Percentiles rank a stretch among this genome's conserved stretches.
These are phyloP conservation scores for Vanderwaltozyma tropicalis DNA, from an alignment of 805 yeast species.

Conservation along the genomic window DNA sequence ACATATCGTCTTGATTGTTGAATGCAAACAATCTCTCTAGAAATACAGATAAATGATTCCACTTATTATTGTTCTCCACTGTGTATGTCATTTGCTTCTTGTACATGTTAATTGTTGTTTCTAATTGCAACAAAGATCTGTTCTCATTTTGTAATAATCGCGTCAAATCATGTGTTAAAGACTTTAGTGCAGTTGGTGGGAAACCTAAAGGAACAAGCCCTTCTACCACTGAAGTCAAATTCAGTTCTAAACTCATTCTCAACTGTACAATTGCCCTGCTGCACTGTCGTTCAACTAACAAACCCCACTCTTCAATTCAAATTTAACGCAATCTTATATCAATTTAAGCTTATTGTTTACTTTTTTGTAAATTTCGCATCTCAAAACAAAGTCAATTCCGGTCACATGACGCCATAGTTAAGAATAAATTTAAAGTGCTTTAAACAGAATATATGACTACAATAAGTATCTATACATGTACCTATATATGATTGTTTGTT, in stretches of 20 bases:
- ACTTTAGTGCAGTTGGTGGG: slow-evolving; percentile 8
- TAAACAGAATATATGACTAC: too few species aligned
- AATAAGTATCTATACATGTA: too few species aligned
- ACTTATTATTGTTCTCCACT: slow-evolving; percentile 9
- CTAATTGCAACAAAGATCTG: slow-evolving; percentile 12
- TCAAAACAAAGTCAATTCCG: too few species aligned
- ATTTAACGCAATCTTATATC: too few species aligned
- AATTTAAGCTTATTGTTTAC: too few species aligned
- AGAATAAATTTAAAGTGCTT: too few species aligned
- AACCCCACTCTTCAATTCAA: too few species aligned
- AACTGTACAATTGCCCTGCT: not conserved
- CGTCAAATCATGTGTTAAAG: slow-evolving; percentile 12
- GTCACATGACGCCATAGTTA: too few species aligned
- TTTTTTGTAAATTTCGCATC: too few species aligned
- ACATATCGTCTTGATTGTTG: slow-evolving; percentile 12
- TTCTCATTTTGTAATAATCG: slow-evolving; percentile 10
- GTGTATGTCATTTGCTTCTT: slow-evolving; percentile 9
- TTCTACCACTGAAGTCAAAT: slow-evolving; percentile 14
- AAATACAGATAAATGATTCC: slow-evolving; percentile 16
- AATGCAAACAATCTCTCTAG: slow-evolving; percentile 12
- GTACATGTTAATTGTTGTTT: slow-evolving; percentile 12
- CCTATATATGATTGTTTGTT: too few species aligned
- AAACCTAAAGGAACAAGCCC: slow-evolving; percentile 19
- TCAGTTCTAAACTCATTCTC: slow-evolving; percentile 17
- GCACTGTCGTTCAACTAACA: too few species aligned